Evolutionary conservation across 2,329 filamentous ascomycete genomes (phyloP).

Genomic region (Cylindrodendrum hubeiense): DNA sequence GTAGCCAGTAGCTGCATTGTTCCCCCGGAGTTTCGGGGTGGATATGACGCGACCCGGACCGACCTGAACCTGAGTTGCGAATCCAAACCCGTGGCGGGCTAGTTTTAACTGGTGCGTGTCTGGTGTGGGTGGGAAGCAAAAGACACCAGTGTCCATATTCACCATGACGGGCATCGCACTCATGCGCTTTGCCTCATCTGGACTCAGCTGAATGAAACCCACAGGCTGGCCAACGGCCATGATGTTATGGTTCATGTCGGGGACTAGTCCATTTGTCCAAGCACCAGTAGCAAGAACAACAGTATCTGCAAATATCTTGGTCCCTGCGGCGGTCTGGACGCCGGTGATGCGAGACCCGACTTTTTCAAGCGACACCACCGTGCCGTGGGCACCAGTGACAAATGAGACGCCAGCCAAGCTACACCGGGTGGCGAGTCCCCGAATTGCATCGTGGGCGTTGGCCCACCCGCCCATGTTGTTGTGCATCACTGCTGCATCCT

Average conservation of each 20-base stretch:
- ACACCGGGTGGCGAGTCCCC: slow-evolving; percentile 36
- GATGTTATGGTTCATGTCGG: slow-evolving; percentile 68
- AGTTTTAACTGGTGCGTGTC: slow-evolving; percentile 66
- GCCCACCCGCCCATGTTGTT: slow-evolving; percentile 45
- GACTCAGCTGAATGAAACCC: slow-evolving; percentile 71
- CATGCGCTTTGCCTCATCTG: slow-evolving; percentile 66
- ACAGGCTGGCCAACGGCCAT: slow-evolving; percentile 74
- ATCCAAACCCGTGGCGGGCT: slow-evolving; percentile 70
- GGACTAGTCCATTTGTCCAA: slow-evolving; percentile 67
- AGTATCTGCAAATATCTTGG: slow-evolving; percentile 64
- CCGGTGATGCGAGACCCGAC: slow-evolving; percentile 29
- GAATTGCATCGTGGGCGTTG: slow-evolving; percentile 40
- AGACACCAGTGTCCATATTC: slow-evolving; percentile 64
- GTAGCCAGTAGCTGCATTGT: slow-evolving; percentile 54
- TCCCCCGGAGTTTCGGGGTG: slow-evolving; percentile 46
- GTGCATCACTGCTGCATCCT: background rate
- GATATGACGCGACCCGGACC: slow-evolving; percentile 40
- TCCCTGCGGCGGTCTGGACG: slow-evolving; percentile 46
- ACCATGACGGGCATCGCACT: slow-evolving; percentile 69
- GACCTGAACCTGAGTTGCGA: slow-evolving; percentile 47
- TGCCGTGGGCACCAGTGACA: slow-evolving; percentile 43
- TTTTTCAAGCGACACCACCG: slow-evolving; percentile 37
- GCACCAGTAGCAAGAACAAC: slow-evolving; percentile 77
- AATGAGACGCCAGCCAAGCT: slow-evolving; percentile 44
- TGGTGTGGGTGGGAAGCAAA: slow-evolving; percentile 64